Evolutionary conservation across 1,284 basidiomycete species (phyloP).

Genomic region (Pseudozyma hubeiensis): DNA sequence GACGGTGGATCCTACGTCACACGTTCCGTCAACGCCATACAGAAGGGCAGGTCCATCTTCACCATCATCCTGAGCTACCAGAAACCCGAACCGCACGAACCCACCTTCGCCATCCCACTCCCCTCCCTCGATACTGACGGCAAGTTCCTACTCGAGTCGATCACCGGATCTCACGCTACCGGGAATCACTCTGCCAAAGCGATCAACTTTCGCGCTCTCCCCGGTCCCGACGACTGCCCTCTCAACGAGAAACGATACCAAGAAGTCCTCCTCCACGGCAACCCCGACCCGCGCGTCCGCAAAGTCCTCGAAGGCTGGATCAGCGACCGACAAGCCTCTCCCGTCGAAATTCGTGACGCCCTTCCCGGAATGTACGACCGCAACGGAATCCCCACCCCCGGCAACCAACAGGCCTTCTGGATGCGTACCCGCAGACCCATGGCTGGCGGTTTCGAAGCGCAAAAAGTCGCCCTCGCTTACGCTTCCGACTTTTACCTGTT

Average conservation of each 20-base stretch:
- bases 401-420: constrained; percentile 66
- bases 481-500: constrained; percentile 62
- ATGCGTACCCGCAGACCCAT: constrained; percentile 55
- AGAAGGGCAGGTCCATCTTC: constrained; percentile 58
- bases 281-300: constrained; percentile 30
- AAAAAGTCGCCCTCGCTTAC: constrained; percentile 64
- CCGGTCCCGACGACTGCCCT: constrained; percentile 42
- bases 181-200: constrained; percentile 35
- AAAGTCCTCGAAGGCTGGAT: constrained; percentile 52
- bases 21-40: constrained; percentile 60
- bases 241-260: constrained; percentile 57
- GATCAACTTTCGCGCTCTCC: constrained; percentile 41
- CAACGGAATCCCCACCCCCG: constrained; percentile 55
- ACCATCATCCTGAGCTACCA: constrained; percentile 64
- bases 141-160: constrained; percentile 17
- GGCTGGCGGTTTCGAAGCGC: constrained; percentile 49
- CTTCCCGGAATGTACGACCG: constrained; percentile 63
- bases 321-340: constrained; percentile 51
- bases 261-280: constrained; percentile 32
- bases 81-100: constrained; percentile 58
- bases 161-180: constrained; percentile 43
- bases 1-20: constrained; percentile 66
- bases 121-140: constrained; percentile 45
- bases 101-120: constrained; percentile 57
- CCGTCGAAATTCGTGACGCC: constrained; percentile 63